phyloP scores from a whole-genome alignment of 139 green algal species.

The Coelastrella sp. region DNA sequence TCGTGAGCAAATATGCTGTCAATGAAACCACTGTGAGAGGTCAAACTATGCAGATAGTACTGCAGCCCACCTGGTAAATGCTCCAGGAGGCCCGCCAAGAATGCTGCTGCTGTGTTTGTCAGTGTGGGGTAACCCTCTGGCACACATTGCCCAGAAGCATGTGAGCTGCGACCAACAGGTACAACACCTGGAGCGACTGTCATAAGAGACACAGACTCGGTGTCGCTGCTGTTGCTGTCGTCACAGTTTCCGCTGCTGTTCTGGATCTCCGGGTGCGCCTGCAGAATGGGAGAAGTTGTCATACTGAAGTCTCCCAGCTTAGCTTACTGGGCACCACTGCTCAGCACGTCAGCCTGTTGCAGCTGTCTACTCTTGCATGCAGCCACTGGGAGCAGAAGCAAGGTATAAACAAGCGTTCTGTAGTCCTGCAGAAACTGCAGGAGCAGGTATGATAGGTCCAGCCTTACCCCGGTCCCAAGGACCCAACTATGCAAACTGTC shows the following conservation, averaged over 20 bases:
- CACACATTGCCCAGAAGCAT: not conserved
- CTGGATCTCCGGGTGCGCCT: not conserved
- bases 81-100: conserved; percentile 70
- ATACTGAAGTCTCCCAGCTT: no score
- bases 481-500: not conserved
- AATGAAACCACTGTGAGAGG: no score
- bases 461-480: not conserved
- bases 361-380: no score
- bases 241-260: not conserved
- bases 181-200: conserved; percentile 14
- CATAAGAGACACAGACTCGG: not conserved
- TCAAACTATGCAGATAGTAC: no score
- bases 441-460: not conserved
- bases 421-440: no score
- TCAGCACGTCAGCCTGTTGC: no score
- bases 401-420: no score
- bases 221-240: not conserved
- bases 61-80: conserved; percentile 54
- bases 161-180: not conserved
- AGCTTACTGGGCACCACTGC: no score
- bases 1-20: no score
- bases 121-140: not conserved
- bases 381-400: no score
- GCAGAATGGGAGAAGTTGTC: not conserved
- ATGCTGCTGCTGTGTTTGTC: conserved; percentile 39